Base-by-base conservation (phyloP, 148 eudicot species). In the Chenopodium quinoa region DNA sequence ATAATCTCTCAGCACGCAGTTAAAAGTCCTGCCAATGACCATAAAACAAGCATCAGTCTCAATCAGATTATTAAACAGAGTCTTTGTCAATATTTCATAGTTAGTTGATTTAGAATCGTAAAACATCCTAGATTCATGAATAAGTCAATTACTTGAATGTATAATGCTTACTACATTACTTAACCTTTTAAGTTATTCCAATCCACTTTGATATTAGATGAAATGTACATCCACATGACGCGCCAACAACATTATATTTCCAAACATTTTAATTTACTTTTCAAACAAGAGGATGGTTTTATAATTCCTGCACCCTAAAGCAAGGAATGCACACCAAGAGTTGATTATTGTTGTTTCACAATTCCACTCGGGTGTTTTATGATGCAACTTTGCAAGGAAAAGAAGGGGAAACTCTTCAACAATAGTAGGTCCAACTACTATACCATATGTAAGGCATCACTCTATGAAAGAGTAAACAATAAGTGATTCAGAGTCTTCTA, bases 361-460 rank as follows among this genome's bases (percentile, higher is more conserved):
- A 56, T 46, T 22, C n/a, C 27, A 23, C 29, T 29, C 72, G 14
- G 72, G 72, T 77, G 56, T 7, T 63, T 63, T 63, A 76, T 77
- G 54, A 64, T 44, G 79, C 71, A 77, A 23, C 22, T 77, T 63
- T 29, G 52, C 52, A 48, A 48, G 52, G 52, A 48, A 48, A 48
- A 48, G 52, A 48, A 12, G 52, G 52, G 52, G 13, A 48, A 48
- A 48, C 10, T 9, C 52, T 48, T 9, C 52, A 48, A 48, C 52
- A 48, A 48, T 48, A 48, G 52, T 48, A 48, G 14, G 12, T 48
- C 12, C 52, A 48, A 9, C 52, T 12, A 48, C 52, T 48, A 12
- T 2, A 48, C 2, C 52, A 48, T 48, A 48, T 9, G 52, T 12
- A 48, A 48, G 52, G 13, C 13, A 48, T 48, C 52, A 48, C 52